Base-by-base conservation (phyloP, 306 rosid genomes). In the Gastrolobium bilobum region DNA sequence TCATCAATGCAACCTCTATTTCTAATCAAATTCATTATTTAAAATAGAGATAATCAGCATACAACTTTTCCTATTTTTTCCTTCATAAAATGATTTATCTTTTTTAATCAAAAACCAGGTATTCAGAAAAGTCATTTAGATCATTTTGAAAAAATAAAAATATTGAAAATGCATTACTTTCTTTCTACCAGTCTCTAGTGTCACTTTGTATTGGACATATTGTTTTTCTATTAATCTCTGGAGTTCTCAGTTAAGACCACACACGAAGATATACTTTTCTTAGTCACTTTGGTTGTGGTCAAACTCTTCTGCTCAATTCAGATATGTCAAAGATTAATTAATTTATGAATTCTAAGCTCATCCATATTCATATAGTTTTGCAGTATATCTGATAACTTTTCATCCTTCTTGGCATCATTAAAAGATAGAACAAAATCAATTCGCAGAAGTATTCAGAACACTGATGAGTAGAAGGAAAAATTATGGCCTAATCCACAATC, bases 321-420 rank as follows among this genome's bases (percentile, higher is more conserved):
- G 59, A 34, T 34, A 68, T 79, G 68, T 47, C 29, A 48, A 15
- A 75, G 46, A 34, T 48, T 37, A 15, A 14, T 78, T 54, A 33
- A 44, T 38, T 69, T 7, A 47, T 37, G 34, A 69, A 37, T 54
- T 29, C 6, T 10, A 39, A 63, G 53, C 70, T 47, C 35, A 57
- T 66, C 4, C n/a, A 66, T 60, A 61, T 61, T 31, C 61, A 60
- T 60, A 44, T 52, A 69, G 52, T 37, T 60, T 52, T 34, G 30
- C 59, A 51, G 54, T 61, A 59, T 75, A 47, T 52, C 69, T 26
- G 68, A 54, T 51, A 68, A 59, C 10, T 75, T 68, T 43, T 50
- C 56, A 20, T 8, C 59, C 48, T 74, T 58, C 48, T 82, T 53
- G 48, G 38, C 51, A 69, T 40, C 26, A 37, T 26, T 44, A 61